Evolutionary conservation across 805 yeast genomes (phyloP), one percentile per base, ranked within the genome.

Genomic region (Nakazawaea sp.): DNA sequence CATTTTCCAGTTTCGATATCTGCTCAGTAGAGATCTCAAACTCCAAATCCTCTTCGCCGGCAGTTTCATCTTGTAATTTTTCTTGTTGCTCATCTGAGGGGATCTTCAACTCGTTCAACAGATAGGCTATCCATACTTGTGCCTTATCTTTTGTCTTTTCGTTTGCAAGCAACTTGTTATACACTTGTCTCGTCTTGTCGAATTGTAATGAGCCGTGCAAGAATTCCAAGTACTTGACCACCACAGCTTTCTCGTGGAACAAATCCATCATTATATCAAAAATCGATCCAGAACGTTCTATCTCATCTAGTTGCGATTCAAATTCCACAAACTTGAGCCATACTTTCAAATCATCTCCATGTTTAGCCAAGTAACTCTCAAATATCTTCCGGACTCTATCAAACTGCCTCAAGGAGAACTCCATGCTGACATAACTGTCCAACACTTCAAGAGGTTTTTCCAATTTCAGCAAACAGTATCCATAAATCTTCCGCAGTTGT

Each of bases 311-410:
- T 18, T 62, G 62, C 35, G 60, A 63, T 55, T 90, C 97, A 45
- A 89, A 67, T 3, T 68, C 69, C 1, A 89, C 79, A 58, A 75
- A 88, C 4, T 69, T 67, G 3, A 71, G 49, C 81, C 97, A 78
- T 0, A 72, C 64, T 3, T 57, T 51, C 1, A 65, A 50, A 6
- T 63, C 43, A 3, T 45, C 40, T 0, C 78, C 68, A 45, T 62
- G 68, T 2, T 51, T 45, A 45, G 75, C 80, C n/a, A 84, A 44
- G 60, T 71, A 73, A 49, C 75, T 78, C 45, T 79, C 84, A 52
- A 76, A 87, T 3, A 92, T 50, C 52, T 62, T 76, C 23, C 97
- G 61, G 6, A 81, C 88, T 25, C 96, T 59, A 43, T 82, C 94
- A 65, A 83, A 83, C 48, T 88, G 92, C 26, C 82, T 83, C 32